phyloP scores from a whole-genome alignment of 139 green algal species.

The Chlorella vulgaris region DNA sequence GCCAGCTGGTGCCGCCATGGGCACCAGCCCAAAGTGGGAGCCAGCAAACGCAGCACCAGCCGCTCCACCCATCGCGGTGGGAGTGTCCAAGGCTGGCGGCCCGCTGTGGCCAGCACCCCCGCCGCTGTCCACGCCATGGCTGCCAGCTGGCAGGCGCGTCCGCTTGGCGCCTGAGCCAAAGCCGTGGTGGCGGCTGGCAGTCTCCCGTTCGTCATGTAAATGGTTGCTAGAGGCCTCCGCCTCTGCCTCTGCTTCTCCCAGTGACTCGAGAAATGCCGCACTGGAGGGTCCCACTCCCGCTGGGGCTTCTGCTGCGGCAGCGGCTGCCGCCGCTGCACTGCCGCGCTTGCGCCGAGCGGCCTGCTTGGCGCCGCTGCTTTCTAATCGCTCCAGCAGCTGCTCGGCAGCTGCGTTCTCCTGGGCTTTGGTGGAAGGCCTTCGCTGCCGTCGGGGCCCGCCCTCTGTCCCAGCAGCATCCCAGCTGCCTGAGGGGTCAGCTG shows the following conservation, averaged over 20 bases:
- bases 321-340: not conserved
- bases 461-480: not conserved
- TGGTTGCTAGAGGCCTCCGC: not conserved
- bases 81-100: no score
- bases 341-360: not conserved
- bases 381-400: conserved; percentile 17
- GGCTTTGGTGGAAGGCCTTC: conserved; percentile 3
- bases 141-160: not conserved
- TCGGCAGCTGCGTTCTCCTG: conserved; percentile 14
- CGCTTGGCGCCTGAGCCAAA: not conserved
- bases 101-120: not conserved
- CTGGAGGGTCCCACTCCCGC: not conserved
- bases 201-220: not conserved
- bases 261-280: not conserved
- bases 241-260: not conserved
- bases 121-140: no score
- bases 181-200: not conserved
- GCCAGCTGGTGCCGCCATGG: not conserved
- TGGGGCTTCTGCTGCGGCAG: not conserved
- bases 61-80: no score
- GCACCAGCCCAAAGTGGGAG: not conserved
- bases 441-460: not conserved
- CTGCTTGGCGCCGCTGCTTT: not conserved
- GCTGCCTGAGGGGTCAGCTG: not conserved
- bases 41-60: no score